phyloP scores from a whole-genome alignment of 2,329 filamentous ascomycete genomes.

The Scedosporium apiospermum region DNA sequence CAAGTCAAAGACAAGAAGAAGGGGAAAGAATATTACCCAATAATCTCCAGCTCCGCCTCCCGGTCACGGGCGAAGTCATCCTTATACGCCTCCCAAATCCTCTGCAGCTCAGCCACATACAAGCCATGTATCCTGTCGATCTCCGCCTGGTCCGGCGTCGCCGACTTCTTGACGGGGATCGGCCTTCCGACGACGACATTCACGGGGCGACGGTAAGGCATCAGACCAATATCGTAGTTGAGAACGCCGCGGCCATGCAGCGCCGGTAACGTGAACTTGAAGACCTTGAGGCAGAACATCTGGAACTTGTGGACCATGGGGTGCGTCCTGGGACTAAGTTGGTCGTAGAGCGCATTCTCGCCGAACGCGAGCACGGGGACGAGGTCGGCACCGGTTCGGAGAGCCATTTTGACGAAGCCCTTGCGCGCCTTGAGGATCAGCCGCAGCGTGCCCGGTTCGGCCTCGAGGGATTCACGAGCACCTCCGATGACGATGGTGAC shows the following conservation, averaged over 20 bases:
- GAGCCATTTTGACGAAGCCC: constrained; percentile 88
- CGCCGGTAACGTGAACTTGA: constrained; percentile 88
- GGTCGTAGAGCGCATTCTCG: constrained; percentile 93
- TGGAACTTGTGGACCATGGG: constrained; percentile 74
- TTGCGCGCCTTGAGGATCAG: constrained; percentile 78
- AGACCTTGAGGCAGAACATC: constrained; percentile 70
- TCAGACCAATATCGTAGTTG: constrained; percentile 93
- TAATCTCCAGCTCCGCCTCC: constrained; percentile 56
- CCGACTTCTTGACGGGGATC: constrained; percentile 55
- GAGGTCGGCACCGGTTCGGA: constrained; percentile 84
- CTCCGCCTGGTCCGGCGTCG: constrained; percentile 61
- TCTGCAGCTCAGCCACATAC: constrained; percentile 67
- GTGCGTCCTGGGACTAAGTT: constrained; percentile 67
- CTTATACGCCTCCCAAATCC: constrained; percentile 70
- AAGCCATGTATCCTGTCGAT: constrained; percentile 70
- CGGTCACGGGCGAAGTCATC: constrained; percentile 59
- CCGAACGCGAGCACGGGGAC: constrained; percentile 90
- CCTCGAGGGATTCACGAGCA: constrained; percentile 83
- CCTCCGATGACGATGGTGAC: constrained; percentile 95
- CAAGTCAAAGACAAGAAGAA: neutral
- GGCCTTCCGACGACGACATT: constrained; percentile 85
- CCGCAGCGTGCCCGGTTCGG: constrained; percentile 65
- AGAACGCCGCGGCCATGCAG: constrained; percentile 88
- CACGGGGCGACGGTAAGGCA: constrained; percentile 82
- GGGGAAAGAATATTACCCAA: constrained; percentile 32